Base-by-base conservation (phyloP, 2,329 filamentous ascomycete species). In the Paecilomyces niveus region DNA sequence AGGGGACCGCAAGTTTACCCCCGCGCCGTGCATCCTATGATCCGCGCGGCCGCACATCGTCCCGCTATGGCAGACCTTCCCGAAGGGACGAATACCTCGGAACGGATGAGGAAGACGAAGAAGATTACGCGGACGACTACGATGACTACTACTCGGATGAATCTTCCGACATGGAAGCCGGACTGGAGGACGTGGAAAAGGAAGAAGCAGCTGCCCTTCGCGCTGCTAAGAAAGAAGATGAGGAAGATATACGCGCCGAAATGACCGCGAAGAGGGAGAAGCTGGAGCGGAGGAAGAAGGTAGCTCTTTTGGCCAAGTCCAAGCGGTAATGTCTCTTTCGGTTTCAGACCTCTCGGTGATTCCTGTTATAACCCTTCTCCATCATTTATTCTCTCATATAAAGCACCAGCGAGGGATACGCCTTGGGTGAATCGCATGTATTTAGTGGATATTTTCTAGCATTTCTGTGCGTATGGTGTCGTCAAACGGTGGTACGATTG, bases 131-230 rank as follows among this genome's bases (percentile, higher is more conserved):
- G 21, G 70, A 72, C 33, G 72, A 69, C 45, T 72, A 74, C 55
- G 72, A 76, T 11, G 74, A 76, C 60, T 74, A 75, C 60, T 76
- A 74, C 54, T 79, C 76, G 0, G 77, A 78, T 56, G 74, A 60
- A 39, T 78, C 75, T 7, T 78, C 76, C n/a, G 78, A 79, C 59
- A 81, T 81, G 79, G 79, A 81, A 66, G 79, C 77, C 54, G 79
- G 77, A 22, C 68, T 76, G 21, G 68, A 73, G 55, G 78, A 80
- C 60, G 65, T 81, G 54, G 76, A 78, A 57, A 61, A 71, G 26
- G 79, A 81, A 65, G 79, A 81, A 64, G 68, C 66, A 22, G 60
- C 61, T 13, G 78, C 79, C 7, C 63, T 78, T 33, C 72, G 68
- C 57, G 65, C 62, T 49, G 79, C 79, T 6, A 73, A 70, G 55